A percentile compares a stretch with the other conserved stretches of the same genome.
These are phyloP conservation scores for Penicillium coffeae DNA, from an alignment of 495 filamentous ascomycete genomes.

Conservation along the genomic window DNA sequence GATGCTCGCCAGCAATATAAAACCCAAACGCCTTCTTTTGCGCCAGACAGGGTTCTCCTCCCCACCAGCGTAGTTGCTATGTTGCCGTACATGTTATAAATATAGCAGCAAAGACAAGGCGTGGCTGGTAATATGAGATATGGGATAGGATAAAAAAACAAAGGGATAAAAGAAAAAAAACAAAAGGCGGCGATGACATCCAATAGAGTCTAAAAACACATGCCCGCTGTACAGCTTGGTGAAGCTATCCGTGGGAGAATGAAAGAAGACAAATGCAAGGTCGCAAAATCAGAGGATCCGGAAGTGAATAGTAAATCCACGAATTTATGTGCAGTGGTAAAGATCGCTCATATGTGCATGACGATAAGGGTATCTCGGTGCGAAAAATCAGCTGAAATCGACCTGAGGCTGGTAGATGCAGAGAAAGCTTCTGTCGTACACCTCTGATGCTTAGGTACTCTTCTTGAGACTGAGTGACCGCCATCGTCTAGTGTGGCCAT, in stretches of 20 bases:
- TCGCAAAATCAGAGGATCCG: slow-evolving; percentile 14
- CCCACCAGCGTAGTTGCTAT: slow-evolving; percentile 27
- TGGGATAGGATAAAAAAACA: slow-evolving; percentile 6
- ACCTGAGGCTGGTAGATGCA: slow-evolving; percentile 11
- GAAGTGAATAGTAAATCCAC: slow-evolving; percentile 37
- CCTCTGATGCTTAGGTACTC: slow-evolving; percentile 18
- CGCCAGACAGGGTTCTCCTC: slow-evolving; percentile 14
- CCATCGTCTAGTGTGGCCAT: slow-evolving; percentile 20
- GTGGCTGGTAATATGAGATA: background rate
- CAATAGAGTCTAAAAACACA: slow-evolving; percentile 23
- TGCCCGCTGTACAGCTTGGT: slow-evolving; percentile 1
- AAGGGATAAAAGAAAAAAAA: slow-evolving; percentile 12
- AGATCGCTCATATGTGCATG: slow-evolving; percentile 24
- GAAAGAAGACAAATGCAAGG: slow-evolving; percentile 2
- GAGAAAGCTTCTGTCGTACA: background rate
- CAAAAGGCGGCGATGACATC: slow-evolving; percentile 5
- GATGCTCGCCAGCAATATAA: slow-evolving; percentile 19
- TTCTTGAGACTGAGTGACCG: slow-evolving; percentile 29
- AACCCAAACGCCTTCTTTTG: slow-evolving; percentile 28
- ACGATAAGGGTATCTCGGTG: slow-evolving; percentile 20
- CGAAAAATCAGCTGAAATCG: slow-evolving; percentile 3
- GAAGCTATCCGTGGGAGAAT: slow-evolving; percentile 12
- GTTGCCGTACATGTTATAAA: slow-evolving; percentile 19
- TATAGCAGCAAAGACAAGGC: slow-evolving; percentile 3
- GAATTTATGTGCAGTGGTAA: slow-evolving; percentile 36